phyloP scores from a whole-genome alignment of 1,284 basidiomycete genomes.

The Ceratobasidium sp. region DNA sequence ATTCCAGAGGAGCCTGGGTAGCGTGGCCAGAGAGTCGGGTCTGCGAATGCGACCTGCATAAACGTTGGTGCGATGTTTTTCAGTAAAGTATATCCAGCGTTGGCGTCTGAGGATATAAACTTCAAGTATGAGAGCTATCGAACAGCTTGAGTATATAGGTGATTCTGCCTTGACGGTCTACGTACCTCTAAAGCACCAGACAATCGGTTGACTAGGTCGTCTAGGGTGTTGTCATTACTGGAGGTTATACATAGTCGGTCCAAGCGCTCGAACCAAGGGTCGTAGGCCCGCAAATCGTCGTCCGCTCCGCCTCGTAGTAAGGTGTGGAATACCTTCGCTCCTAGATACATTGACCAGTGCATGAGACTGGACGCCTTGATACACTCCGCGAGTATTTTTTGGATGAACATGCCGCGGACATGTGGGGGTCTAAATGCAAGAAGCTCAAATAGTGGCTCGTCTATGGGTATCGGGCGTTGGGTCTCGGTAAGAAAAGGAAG shows the following conservation, averaged over 20 bases:
- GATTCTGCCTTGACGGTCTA: not conserved
- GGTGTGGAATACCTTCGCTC: slow-evolving; percentile 5
- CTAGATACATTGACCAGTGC: slow-evolving; percentile 28
- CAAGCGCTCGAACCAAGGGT: not conserved
- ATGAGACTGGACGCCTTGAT: not conserved
- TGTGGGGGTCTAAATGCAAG: not conserved
- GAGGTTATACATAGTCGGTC: not conserved
- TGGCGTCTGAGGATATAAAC: slow-evolving; percentile 2
- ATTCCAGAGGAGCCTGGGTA: not conserved
- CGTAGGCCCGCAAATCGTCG: not conserved
- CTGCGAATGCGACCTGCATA: slow-evolving; percentile 17
- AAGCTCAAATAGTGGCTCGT: not conserved
- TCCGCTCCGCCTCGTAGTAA: not conserved
- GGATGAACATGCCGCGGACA: not conserved
- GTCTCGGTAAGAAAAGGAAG: too few relatives aligned
- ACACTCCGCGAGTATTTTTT: not conserved
- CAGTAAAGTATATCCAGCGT: not conserved
- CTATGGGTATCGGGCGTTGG: too few relatives aligned
- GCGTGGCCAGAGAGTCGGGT: slow-evolving; percentile 16
- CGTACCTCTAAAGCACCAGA: not conserved
- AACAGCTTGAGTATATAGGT: not conserved
- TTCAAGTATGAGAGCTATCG: not conserved
- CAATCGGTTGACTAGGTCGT: not conserved
- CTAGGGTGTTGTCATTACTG: not conserved
- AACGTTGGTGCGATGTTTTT: not conserved